A percentile compares a stretch with the other conserved stretches of the same genome.
Evolutionary conservation across 345 rosid species (phyloP).

Genomic region (Citrus hindsii): DNA sequence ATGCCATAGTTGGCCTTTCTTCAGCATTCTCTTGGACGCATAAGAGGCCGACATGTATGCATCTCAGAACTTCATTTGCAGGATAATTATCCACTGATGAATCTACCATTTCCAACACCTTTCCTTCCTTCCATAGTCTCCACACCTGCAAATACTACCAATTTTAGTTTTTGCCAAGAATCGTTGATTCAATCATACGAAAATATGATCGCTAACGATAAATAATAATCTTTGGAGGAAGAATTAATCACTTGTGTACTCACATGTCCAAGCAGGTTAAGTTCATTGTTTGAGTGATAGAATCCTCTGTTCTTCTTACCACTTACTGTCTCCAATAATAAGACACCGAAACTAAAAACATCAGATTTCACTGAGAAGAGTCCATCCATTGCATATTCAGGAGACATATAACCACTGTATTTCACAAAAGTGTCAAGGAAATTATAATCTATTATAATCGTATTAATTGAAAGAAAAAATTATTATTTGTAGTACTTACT

Average conservation of each 20-base stretch:
- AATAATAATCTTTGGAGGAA: background rate
- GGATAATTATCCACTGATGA: constrained; percentile 29
- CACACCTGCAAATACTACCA: constrained; percentile 51
- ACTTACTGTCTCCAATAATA: constrained; percentile 61
- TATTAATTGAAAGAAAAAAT: background rate
- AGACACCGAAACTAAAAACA: constrained; percentile 74
- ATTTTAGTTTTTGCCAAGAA: background rate
- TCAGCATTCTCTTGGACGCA: constrained; percentile 79
- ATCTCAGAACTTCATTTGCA: constrained; percentile 49
- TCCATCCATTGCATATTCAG: constrained; percentile 84
- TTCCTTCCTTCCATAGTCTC: constrained; percentile 64
- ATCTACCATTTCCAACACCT: constrained; percentile 48
- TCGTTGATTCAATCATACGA: background rate
- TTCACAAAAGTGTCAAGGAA: background rate
- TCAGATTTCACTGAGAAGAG: constrained; percentile 67
- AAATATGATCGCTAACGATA: background rate
- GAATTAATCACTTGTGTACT: background rate
- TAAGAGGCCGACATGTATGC: constrained; percentile 74
- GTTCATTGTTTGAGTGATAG: constrained; percentile 52
- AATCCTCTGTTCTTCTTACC: constrained; percentile 70
- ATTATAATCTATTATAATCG: background rate
- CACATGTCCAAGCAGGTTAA: constrained; percentile 62
- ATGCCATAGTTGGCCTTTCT: constrained; percentile 67
- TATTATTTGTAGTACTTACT: constrained; percentile 25
- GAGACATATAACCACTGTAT: constrained; percentile 78